Evolutionary conservation across 2,329 filamentous ascomycete species (phyloP).

Genomic region (Blumeria graminis): DNA sequence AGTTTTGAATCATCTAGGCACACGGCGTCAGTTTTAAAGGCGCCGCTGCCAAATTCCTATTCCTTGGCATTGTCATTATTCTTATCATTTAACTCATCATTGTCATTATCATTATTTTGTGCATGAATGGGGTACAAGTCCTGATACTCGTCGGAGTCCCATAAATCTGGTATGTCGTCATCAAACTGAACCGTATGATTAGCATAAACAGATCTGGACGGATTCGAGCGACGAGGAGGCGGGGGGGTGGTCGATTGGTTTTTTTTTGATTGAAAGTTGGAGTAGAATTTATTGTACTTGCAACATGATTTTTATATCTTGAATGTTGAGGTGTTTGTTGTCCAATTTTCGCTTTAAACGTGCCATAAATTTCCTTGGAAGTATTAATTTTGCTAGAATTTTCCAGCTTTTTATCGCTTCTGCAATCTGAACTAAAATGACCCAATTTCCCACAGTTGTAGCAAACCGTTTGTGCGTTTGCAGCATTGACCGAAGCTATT

Average conservation of each 20-base stretch:
- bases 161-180: background rate
- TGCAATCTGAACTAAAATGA: background rate
- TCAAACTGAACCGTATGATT: background rate
- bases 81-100: too few species aligned
- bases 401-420: background rate
- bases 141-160: background rate
- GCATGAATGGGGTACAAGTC: background rate
- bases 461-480: background rate
- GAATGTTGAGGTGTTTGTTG: background rate
- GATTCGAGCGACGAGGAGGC: background rate
- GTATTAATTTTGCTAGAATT: background rate
- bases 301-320: background rate
- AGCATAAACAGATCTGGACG: background rate
- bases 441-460: background rate
- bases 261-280: background rate
- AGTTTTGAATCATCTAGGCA: background rate
- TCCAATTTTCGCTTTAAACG: background rate
- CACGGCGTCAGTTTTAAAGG: background rate
- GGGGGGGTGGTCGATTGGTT: background rate
- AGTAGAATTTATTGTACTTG: background rate
- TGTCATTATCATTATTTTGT: background rate
- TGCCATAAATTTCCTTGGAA: background rate
- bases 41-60: background rate
- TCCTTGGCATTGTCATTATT: background rate
- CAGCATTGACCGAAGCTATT: background rate